Evolutionary conservation across 116 monocot genomes (phyloP).

Genomic region (Thalassia testudinum): DNA sequence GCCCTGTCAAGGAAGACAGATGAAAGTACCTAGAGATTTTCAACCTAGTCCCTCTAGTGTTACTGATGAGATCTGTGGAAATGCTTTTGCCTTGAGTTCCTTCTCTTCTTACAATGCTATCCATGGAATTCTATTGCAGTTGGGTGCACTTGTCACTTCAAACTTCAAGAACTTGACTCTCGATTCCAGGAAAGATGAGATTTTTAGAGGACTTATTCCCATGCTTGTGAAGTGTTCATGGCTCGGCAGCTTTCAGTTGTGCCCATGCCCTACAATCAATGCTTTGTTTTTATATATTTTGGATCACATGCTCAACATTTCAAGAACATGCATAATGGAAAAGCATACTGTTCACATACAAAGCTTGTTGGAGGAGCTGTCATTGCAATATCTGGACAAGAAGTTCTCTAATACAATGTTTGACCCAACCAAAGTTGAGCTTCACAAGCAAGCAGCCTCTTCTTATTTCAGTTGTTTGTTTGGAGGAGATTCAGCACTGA

Average conservation of each 20-base stretch:
- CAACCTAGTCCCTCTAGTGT: neutral
- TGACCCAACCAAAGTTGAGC: constrained; percentile 85
- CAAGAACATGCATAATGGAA: constrained; percentile 21
- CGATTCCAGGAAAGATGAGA: constrained; percentile 45
- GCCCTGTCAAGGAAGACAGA: constrained; percentile 21
- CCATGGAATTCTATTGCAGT: constrained; percentile 78
- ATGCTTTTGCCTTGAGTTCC: constrained; percentile 1
- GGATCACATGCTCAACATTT: constrained; percentile 55
- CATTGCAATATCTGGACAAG: constrained; percentile 37
- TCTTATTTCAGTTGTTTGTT: constrained; percentile 74
- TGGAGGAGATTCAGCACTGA: constrained; percentile 5
- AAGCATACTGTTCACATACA: constrained; percentile 20
- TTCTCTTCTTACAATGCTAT: constrained; percentile 57
- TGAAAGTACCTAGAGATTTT: neutral
- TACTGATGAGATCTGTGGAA: neutral
- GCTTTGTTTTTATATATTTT: constrained; percentile 51
- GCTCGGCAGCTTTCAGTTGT: constrained; percentile 47
- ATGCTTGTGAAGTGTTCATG: constrained; percentile 60
- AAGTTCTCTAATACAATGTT: constrained; percentile 17
- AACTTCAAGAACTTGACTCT: constrained; percentile 64
- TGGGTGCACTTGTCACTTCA: constrained; percentile 55
- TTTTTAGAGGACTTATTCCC: constrained; percentile 30
- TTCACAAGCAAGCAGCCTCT: constrained; percentile 51
- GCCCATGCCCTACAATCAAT: constrained; percentile 63
- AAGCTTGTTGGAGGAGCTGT: constrained; percentile 26